Conservation (phyloP, 169 alveolate genomes). For the Plasmodium malariae region DNA sequence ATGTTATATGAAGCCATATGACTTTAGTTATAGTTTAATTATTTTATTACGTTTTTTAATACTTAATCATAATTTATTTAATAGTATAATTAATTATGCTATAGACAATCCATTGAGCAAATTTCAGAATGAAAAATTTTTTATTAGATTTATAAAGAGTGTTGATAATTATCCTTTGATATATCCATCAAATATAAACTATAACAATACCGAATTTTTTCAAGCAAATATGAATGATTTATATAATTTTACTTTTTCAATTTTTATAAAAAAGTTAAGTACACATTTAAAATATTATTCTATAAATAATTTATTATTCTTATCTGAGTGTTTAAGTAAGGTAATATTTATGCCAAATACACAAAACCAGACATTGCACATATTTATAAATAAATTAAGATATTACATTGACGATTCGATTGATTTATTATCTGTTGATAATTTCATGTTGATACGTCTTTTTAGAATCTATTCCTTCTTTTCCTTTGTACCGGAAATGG, state of each 20-base stretch:
- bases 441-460: slow-evolving; percentile 30
- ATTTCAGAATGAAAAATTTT: slow-evolving; percentile 25
- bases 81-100: slow-evolving; percentile 29
- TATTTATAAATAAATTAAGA: slow-evolving; percentile 55
- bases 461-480: slow-evolving; percentile 49
- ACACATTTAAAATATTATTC: slow-evolving; percentile 12
- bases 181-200: not conserved
- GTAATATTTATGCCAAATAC: slow-evolving; percentile 55
- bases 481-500: slow-evolving; percentile 67
- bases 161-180: slow-evolving; percentile 32
- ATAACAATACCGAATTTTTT: slow-evolving; percentile 10
- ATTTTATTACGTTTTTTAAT: slow-evolving; percentile 31
- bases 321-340: slow-evolving; percentile 49
- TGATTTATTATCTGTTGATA: slow-evolving; percentile 4
- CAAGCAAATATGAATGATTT: slow-evolving; percentile 39
- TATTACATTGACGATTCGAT: slow-evolving; percentile 22
- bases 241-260: slow-evolving; percentile 38
- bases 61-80: slow-evolving; percentile 40
- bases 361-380: slow-evolving; percentile 48
- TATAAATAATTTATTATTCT: slow-evolving; percentile 24
- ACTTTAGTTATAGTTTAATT: slow-evolving; percentile 59
- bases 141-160: slow-evolving; percentile 51
- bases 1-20: slow-evolving; percentile 34
- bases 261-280: slow-evolving; percentile 47
- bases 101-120: slow-evolving; percentile 28